Base-by-base conservation (phyloP, 176 grass and related monocot species). In the Musa schizocarpa region DNA sequence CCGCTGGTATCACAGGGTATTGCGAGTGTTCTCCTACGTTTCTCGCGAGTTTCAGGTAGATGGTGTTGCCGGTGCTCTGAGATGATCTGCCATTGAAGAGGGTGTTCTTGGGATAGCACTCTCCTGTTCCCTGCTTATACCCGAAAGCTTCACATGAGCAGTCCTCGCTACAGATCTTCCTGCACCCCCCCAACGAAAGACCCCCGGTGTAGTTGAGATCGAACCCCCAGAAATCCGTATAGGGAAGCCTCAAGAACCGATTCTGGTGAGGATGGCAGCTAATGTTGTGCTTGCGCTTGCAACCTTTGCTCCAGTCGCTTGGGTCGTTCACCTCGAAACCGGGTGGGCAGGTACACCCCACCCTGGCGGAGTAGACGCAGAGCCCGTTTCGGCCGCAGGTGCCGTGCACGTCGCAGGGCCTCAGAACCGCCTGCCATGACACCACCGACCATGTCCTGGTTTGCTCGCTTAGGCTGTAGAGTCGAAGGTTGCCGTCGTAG, bases 401-500 rank as follows among this genome's bases (percentile, higher is more conserved):
- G 1, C 83, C 86, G 73, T 91, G 92, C 53, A 96, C 75, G 0
- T 85, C 1, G 5, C 88, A 88, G 8, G 49, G 2, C n/a, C 13
- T 52, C 1, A 2, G 10, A 57, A 96, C 61, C 26, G 79, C 81
- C 58, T 85, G 17, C 92, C 92, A 91, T 52, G 92, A 26, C 26
- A 26, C 78, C 12, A 91, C 14, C 0, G 11, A 83, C 88, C 86
- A 96, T 7, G 1, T 54, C 8, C 80, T 69, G 13, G 8, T 61
- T 50, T 26, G 72, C 2, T 25, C 2, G 14, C 77, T 52, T 21
- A 91, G 81, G 58, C 88, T 96, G 50, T 89, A 83, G 19, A 88
- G 11, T 13, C 91, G 65, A 16, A 86, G 91, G 61, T 86, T 88
- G 0, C 88, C 91, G 1, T 95, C 88, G 3, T 86, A 86, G 49